Evolutionary conservation across 441 rosid genomes (phyloP).

Genomic region (Gossypium lobatum): DNA sequence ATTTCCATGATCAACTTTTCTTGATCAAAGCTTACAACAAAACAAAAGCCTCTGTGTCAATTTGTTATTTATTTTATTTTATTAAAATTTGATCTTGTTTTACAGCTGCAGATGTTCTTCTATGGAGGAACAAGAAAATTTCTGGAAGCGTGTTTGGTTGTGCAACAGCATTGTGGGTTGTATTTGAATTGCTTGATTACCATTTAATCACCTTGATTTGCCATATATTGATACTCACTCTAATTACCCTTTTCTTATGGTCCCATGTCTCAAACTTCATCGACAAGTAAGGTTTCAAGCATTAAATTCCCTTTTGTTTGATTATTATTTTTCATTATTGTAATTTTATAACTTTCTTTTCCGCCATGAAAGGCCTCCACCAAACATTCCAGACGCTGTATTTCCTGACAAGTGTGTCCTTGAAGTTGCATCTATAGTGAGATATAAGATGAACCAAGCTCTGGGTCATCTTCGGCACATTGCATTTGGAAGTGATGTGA

Average conservation of each 20-base stretch:
- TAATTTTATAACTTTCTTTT: neutral
- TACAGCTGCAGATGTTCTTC: slow-evolving; percentile 73
- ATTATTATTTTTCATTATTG: neutral
- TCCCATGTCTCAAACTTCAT: slow-evolving; percentile 60
- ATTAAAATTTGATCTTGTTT: neutral
- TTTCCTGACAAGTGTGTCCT: slow-evolving; percentile 71
- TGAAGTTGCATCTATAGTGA: slow-evolving; percentile 62
- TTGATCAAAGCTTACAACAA: neutral
- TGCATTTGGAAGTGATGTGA: slow-evolving; percentile 80
- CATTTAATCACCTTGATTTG: slow-evolving; percentile 65
- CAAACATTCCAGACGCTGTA: slow-evolving; percentile 64
- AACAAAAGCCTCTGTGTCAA: neutral
- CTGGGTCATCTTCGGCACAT: slow-evolving; percentile 51
- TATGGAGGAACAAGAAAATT: slow-evolving; percentile 85
- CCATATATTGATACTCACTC: slow-evolving; percentile 47
- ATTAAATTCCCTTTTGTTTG: neutral
- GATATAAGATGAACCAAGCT: slow-evolving; percentile 55
- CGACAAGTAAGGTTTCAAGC: slow-evolving; percentile 52
- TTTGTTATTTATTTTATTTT: neutral
- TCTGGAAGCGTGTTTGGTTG: slow-evolving; percentile 67
- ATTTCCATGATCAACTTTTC: neutral
- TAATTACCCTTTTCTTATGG: slow-evolving; percentile 71
- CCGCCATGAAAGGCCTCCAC: slow-evolving; percentile 51
- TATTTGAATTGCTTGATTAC: slow-evolving; percentile 65
- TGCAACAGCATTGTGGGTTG: slow-evolving; percentile 62